Conservation (phyloP, 139 green algal genomes). For the Eudorina sp. region DNA sequence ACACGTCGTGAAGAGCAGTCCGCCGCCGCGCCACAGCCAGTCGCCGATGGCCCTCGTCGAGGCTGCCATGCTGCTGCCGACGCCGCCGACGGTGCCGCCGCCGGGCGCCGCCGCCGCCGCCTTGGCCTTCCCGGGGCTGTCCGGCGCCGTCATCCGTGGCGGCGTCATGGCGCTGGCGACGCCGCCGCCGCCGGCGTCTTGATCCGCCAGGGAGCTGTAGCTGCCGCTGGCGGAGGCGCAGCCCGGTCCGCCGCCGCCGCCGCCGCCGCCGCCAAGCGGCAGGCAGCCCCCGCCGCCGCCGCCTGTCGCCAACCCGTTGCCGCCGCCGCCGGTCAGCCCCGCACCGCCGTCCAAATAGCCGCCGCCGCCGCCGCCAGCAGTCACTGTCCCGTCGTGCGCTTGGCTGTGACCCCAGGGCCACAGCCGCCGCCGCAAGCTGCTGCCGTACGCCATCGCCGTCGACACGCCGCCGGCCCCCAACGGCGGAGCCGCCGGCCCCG, state of each 20-base stretch:
- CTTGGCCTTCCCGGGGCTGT: conserved; percentile 36
- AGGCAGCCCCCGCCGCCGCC: neutral
- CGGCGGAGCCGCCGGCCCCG: neutral
- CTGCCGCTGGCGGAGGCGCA: neutral
- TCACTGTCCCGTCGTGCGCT: neutral
- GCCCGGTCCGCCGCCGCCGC: neutral
- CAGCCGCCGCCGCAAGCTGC: conserved; percentile 37
- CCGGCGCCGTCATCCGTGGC: neutral
- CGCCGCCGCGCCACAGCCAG: conserved; percentile 37
- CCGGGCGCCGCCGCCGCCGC: neutral
- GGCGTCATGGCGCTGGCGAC: neutral
- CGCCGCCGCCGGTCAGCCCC: neutral
- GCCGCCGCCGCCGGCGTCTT: conserved; percentile 1
- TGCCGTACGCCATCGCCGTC: conserved; percentile 15
- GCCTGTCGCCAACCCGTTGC: neutral
- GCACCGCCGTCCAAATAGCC: neutral
- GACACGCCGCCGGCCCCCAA: neutral
- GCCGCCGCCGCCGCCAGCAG: neutral
- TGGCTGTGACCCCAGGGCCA: conserved; percentile 32
- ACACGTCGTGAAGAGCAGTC: conserved; percentile 33
- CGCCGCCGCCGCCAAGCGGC: neutral
- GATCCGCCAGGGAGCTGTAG: neutral
- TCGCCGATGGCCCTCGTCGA: neutral
- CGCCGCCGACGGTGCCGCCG: neutral
- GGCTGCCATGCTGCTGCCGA: neutral